Percentiles rank a stretch among this genome's conserved stretches.
phyloP scores from a whole-genome alignment of 257 asterid genomes.

The Linderniella brevidens region DNA sequence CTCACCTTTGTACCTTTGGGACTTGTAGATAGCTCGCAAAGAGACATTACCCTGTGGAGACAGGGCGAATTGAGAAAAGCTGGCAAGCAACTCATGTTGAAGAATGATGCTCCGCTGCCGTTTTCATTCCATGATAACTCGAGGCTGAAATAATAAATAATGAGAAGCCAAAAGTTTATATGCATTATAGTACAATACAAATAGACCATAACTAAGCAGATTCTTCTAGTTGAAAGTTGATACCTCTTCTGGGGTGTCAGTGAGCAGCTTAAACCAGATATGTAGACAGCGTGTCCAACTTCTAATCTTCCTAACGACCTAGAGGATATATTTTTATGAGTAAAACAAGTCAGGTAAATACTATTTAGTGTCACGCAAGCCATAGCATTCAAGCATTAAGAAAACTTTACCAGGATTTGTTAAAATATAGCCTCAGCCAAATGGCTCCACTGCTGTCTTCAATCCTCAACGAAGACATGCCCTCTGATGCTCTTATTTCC shows the following conservation, averaged over 20 bases:
- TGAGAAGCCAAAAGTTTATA: not conserved
- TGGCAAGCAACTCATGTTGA: slow-evolving; percentile 72
- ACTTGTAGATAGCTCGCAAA: slow-evolving; percentile 38
- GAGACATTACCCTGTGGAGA: slow-evolving; percentile 46
- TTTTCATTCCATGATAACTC: slow-evolving; percentile 65
- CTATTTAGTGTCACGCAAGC: not conserved
- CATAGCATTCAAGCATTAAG: slow-evolving; percentile 3
- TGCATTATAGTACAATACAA: not conserved
- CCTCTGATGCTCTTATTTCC: slow-evolving; percentile 32
- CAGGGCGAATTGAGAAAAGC: slow-evolving; percentile 64
- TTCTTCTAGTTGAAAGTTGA: slow-evolving; percentile 6
- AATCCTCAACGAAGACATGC: slow-evolving; percentile 37
- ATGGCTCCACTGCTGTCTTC: slow-evolving; percentile 67
- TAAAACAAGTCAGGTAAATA: slow-evolving; percentile 1
- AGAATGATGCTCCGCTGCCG: slow-evolving; percentile 44
- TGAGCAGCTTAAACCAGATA: slow-evolving; percentile 66
- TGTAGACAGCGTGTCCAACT: slow-evolving; percentile 54
- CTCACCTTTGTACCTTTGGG: slow-evolving; percentile 37
- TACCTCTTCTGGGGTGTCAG: slow-evolving; percentile 39
- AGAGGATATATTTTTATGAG: slow-evolving; percentile 8
- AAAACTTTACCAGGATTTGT: slow-evolving; percentile 40
- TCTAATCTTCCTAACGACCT: slow-evolving; percentile 80
- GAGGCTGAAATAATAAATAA: slow-evolving; percentile 27
- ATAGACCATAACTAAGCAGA: too few relatives aligned
- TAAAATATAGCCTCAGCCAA: slow-evolving; percentile 63